These are phyloP conservation scores for Penicillium soppii DNA, from an alignment of 495 filamentous ascomycete genomes.

Conservation along the genomic window DNA sequence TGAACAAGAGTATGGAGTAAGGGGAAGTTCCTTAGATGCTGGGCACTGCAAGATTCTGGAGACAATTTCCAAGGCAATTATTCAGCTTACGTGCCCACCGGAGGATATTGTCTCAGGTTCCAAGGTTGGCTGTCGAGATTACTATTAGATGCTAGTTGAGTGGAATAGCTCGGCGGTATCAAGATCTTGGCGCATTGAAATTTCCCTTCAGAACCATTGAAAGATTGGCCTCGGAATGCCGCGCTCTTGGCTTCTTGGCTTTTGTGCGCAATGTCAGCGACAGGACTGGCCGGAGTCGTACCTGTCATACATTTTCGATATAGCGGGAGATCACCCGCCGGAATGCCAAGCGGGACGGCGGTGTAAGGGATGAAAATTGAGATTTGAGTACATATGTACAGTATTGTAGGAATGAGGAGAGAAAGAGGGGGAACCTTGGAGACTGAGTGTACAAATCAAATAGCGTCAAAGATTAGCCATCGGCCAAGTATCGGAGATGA, in stretches of 20 bases:
- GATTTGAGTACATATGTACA: not conserved
- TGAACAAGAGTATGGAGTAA: too few species aligned
- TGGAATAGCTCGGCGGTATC: not conserved
- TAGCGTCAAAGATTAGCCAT: conserved; percentile 5
- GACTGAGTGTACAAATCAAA: conserved; percentile 6
- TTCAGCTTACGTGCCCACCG: not conserved
- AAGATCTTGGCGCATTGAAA: conserved; percentile 1
- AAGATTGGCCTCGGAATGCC: conserved; percentile 7
- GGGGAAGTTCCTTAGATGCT: not conserved
- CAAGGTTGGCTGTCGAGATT: too few species aligned
- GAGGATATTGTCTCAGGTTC: too few species aligned
- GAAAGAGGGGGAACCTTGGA: not conserved
- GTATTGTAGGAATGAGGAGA: not conserved
- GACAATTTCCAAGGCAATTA: not conserved
- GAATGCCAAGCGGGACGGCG: not conserved
- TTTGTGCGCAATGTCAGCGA: not conserved
- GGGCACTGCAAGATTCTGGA: not conserved
- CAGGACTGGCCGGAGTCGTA: not conserved
- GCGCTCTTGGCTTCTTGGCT: conserved; percentile 7
- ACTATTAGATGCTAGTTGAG: not conserved
- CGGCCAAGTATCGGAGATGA: conserved; percentile 7
- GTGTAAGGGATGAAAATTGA: not conserved
- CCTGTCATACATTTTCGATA: conserved; percentile 12
- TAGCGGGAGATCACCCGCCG: conserved; percentile 11
- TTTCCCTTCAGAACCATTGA: not conserved